Percentiles rank a stretch among this genome's conserved stretches.
These are phyloP conservation scores for Magnaporthales sp. DNA, from an alignment of 2,329 filamentous ascomycete genomes.

Conservation along the genomic window DNA sequence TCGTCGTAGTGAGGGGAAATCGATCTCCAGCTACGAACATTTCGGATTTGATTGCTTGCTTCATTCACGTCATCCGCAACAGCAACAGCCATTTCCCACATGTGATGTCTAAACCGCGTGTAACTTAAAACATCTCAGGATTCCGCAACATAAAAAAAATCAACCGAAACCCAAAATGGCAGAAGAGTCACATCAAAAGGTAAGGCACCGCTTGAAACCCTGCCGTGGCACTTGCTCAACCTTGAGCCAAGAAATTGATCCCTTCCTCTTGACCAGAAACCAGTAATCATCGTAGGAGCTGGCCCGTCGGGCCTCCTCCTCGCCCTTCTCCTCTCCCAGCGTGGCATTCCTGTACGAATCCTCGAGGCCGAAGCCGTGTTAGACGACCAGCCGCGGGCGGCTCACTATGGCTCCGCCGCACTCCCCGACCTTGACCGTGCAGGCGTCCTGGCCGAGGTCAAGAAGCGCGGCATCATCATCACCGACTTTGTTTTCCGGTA, in stretches of 20 bases:
- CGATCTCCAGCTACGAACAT: neutral
- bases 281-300: conserved; percentile 36
- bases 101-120: neutral
- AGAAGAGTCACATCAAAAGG: neutral
- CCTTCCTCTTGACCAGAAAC: neutral
- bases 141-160: too few species aligned
- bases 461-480: conserved; percentile 18
- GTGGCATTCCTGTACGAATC: conserved; percentile 41
- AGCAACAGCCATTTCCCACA: neutral
- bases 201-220: neutral
- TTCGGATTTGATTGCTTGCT: neutral
- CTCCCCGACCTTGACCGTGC: conserved; percentile 50
- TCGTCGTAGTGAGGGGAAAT: neutral
- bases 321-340: conserved; percentile 42
- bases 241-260: neutral
- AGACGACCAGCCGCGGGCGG: conserved; percentile 52
- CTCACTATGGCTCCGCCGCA: conserved; percentile 51
- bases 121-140: too few species aligned
- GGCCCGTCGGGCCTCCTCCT: conserved; percentile 40
- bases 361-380: conserved; percentile 46
- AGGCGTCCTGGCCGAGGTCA: conserved; percentile 41
- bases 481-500: conserved; percentile 1
- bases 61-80: neutral
- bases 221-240: neutral
- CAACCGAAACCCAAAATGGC: neutral